Evolutionary conservation across 2,329 filamentous ascomycete species (phyloP).

Genomic region (Claviceps cyperi): DNA sequence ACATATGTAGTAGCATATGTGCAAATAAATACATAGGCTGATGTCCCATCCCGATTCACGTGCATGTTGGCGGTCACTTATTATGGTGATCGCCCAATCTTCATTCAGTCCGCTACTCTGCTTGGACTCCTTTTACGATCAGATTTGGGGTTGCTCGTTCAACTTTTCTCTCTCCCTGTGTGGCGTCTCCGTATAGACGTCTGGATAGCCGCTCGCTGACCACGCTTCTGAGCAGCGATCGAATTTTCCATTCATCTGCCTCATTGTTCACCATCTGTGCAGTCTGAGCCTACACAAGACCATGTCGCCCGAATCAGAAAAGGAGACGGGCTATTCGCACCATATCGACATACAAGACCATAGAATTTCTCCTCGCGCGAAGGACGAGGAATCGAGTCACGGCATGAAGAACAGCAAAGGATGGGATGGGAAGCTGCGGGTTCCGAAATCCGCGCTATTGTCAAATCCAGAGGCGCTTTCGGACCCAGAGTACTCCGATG

Average conservation of each 20-base stretch:
- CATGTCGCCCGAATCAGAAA: constrained; percentile 19
- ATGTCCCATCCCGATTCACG: constrained; percentile 2
- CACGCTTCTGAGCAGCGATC: background rate
- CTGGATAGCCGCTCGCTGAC: background rate
- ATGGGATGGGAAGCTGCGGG: constrained; percentile 71
- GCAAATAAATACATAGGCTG: background rate
- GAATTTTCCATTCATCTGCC: background rate
- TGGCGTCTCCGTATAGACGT: background rate
- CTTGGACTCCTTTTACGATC: background rate
- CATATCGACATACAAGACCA: constrained; percentile 37
- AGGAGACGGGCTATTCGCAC: constrained; percentile 23
- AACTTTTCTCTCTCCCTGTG: background rate
- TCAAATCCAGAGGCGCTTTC: constrained; percentile 70
- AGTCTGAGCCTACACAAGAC: background rate
- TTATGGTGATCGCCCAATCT: background rate
- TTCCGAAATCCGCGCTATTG: constrained; percentile 48
- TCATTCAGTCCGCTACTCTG: background rate
- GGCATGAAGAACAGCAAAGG: constrained; percentile 48
- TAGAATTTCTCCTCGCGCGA: constrained; percentile 20
- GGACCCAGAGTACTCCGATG: constrained; percentile 72
- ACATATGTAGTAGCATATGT: too few relatives aligned
- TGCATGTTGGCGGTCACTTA: background rate
- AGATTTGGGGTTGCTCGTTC: background rate
- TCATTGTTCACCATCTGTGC: background rate
- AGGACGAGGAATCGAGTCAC: constrained; percentile 29